A percentile compares a stretch with the other conserved stretches of the same genome.
phyloP scores from a whole-genome alignment of 2,329 filamentous ascomycete species.

The Fusarium paranaense region DNA sequence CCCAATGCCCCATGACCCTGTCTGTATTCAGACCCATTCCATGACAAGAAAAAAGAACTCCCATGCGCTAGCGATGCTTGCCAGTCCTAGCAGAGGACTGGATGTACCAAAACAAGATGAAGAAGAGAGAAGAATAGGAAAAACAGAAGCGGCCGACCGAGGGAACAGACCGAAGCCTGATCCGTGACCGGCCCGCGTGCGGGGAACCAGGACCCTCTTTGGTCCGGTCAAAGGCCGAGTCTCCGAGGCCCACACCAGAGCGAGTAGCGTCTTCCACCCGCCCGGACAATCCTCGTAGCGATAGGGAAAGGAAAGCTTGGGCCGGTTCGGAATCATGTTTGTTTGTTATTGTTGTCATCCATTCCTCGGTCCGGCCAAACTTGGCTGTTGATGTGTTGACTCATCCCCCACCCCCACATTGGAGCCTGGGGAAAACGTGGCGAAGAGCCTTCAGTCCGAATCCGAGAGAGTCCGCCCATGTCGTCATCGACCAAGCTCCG shows the following conservation, averaged over 20 bases:
- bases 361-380: slow-evolving; percentile 10
- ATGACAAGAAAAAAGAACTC: slow-evolving; percentile 23
- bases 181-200: slow-evolving; percentile 23
- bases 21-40: slow-evolving; percentile 12
- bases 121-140: slow-evolving; percentile 15
- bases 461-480: slow-evolving; percentile 20
- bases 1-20: slow-evolving; percentile 6
- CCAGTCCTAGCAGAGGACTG: slow-evolving; percentile 6
- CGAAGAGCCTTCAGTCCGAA: slow-evolving; percentile 1
- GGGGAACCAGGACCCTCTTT: slow-evolving; percentile 15
- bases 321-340: slow-evolving; percentile 31
- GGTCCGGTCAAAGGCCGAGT: slow-evolving; percentile 15
- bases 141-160: not conserved
- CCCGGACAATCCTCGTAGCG: slow-evolving; percentile 20
- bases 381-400: slow-evolving; percentile 16
- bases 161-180: slow-evolving; percentile 17
- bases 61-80: slow-evolving; percentile 23
- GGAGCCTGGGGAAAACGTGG: slow-evolving; percentile 20
- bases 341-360: slow-evolving; percentile 32
- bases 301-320: slow-evolving; percentile 14
- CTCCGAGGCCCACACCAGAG: slow-evolving; percentile 27
- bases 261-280: slow-evolving; percentile 23
- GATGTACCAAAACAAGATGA: slow-evolving; percentile 18
- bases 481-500: slow-evolving; percentile 33
- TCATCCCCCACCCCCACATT: slow-evolving; percentile 30